Conservation (phyloP, 306 rosid species). For the Boehmeria nivea region DNA sequence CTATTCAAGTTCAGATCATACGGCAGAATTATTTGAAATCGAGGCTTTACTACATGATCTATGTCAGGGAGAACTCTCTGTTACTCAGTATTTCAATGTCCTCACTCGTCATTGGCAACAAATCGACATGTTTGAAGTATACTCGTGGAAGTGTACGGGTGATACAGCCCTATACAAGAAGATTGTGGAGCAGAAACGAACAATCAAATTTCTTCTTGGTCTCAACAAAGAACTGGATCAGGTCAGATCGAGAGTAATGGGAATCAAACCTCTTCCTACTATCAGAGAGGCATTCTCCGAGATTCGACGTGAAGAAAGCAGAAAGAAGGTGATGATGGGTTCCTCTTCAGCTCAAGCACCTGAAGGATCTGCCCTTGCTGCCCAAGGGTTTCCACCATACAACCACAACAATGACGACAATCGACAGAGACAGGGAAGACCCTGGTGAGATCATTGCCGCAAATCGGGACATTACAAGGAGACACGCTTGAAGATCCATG, state of each 20-base stretch:
- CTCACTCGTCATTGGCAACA: neutral
- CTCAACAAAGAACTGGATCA: neutral
- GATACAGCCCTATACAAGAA: neutral
- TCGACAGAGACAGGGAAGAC: neutral
- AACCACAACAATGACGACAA: neutral
- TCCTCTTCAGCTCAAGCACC: too few species aligned
- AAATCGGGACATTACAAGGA: too few species aligned
- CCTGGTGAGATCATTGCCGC: neutral
- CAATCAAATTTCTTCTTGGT: neutral
- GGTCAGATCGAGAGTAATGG: neutral
- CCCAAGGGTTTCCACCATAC: neutral
- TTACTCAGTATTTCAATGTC: neutral
- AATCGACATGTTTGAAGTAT: neutral
- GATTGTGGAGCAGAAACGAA: neutral
- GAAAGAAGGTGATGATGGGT: neutral
- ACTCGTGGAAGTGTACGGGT: neutral
- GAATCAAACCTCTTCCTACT: neutral
- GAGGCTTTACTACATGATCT: too few species aligned
- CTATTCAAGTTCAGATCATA: neutral
- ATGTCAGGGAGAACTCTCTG: too few species aligned
- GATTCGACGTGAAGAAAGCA: neutral
- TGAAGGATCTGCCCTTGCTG: neutral
- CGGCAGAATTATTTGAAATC: neutral
- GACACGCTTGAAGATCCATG: neutral
- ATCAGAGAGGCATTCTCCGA: neutral